phyloP scores from a whole-genome alignment of 352 stramenopile species.

The Peronospora destructor region DNA sequence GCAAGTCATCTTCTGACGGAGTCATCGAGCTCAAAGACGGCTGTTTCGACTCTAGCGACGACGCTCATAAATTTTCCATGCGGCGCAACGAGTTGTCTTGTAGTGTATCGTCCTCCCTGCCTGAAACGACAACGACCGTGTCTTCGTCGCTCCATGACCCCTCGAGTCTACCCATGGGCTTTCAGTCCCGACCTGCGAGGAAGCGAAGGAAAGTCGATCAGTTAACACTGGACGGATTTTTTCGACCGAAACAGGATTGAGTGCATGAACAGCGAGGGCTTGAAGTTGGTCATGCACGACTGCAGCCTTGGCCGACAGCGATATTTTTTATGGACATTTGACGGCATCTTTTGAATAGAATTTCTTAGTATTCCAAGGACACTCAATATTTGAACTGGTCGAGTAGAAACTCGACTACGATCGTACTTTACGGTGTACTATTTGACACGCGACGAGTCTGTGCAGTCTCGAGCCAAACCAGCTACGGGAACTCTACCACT shows the following conservation, averaged over 20 bases:
- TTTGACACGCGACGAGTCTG: too few relatives aligned
- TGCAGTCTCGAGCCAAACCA: too few relatives aligned
- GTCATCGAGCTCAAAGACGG: constrained; percentile 39
- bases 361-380: too few relatives aligned
- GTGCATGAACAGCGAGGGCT: background rate
- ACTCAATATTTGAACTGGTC: too few relatives aligned
- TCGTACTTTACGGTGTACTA: constrained; percentile 23
- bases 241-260: constrained; percentile 21
- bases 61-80: constrained; percentile 19
- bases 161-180: constrained; percentile 7
- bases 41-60: constrained; percentile 35
- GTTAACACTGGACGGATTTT: constrained; percentile 47
- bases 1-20: constrained; percentile 16
- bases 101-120: constrained; percentile 4
- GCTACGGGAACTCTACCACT: too few relatives aligned
- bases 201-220: constrained; percentile 48
- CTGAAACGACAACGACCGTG: constrained; percentile 9
- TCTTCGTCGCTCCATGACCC: constrained; percentile 9
- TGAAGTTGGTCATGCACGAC: too few relatives aligned
- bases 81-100: constrained; percentile 5
- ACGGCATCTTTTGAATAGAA: too few relatives aligned
- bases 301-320: too few relatives aligned
- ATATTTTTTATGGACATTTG: too few relatives aligned
- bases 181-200: constrained; percentile 32
- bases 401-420: too few relatives aligned